A percentile compares a stretch with the other conserved stretches of the same genome.
These are phyloP conservation scores for Carex pumila DNA, from an alignment of 176 grass and related monocot species.

Conservation along the genomic window DNA sequence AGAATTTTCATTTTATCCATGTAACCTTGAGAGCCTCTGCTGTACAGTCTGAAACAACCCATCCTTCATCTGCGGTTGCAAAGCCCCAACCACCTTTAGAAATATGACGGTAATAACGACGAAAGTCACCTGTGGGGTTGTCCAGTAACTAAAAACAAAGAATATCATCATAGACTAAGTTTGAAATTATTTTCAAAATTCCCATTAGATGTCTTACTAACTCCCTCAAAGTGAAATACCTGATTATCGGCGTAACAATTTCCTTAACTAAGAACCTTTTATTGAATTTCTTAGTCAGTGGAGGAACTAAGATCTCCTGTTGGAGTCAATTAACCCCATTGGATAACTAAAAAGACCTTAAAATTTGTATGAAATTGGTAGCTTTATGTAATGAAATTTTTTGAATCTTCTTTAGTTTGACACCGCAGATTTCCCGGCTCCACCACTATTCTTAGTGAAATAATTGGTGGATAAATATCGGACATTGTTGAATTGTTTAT, in stretches of 20 bases:
- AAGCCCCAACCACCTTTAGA: constrained; percentile 79
- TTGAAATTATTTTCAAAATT: neutral
- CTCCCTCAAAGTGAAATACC: neutral
- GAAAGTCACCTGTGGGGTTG: constrained; percentile 53
- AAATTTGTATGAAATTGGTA: too few relatives aligned
- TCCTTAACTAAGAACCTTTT: neutral
- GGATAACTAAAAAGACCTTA: too few relatives aligned
- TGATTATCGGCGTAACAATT: neutral
- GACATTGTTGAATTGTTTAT: neutral
- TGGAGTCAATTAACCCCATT: too few relatives aligned
- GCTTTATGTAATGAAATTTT: too few relatives aligned
- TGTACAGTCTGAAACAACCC: constrained; percentile 73
- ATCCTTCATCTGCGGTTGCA: constrained; percentile 54
- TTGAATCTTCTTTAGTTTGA: too few relatives aligned
- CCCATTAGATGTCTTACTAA: neutral
- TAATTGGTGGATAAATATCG: neutral
- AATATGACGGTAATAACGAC: constrained; percentile 41
- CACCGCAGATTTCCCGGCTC: too few relatives aligned
- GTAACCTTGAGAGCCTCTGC: constrained; percentile 70
- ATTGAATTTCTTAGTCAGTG: neutral
- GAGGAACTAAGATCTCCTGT: too few relatives aligned
- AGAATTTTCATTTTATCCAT: neutral
- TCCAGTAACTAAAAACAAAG: constrained; percentile 51
- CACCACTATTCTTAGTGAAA: neutral
- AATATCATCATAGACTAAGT: neutral